Conservation (phyloP, 306 rosid species). For the Vachellia collinsii region DNA sequence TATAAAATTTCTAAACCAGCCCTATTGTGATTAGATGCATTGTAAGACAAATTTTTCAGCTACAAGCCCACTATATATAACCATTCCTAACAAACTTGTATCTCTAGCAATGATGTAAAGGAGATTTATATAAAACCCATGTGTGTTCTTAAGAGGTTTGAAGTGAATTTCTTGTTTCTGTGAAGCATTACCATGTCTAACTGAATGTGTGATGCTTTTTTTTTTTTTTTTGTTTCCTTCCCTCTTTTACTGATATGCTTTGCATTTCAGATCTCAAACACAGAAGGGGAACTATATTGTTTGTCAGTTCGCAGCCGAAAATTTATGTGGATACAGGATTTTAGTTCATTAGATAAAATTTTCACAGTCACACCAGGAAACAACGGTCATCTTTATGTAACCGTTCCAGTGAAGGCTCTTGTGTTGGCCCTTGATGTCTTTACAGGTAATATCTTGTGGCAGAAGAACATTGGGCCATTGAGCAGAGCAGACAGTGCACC, state of each 20-base stretch:
- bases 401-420: slow-evolving; percentile 59
- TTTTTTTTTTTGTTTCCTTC: not conserved
- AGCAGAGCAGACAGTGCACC: slow-evolving; percentile 54
- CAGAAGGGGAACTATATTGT: slow-evolving; percentile 72
- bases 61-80: not conserved
- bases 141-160: not conserved
- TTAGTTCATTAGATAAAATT: slow-evolving; percentile 63
- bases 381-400: slow-evolving; percentile 76
- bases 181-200: not conserved
- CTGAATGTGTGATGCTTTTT: not conserved
- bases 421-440: slow-evolving; percentile 71
- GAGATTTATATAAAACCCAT: not conserved
- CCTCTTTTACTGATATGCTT: not conserved
- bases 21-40: not conserved
- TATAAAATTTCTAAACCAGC: not conserved
- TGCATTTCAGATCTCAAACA: slow-evolving; percentile 65
- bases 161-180: not conserved
- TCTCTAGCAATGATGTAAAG: not conserved
- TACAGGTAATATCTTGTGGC: slow-evolving; percentile 76
- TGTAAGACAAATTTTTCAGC: not conserved
- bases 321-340: slow-evolving; percentile 78
- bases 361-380: slow-evolving; percentile 72
- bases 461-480: slow-evolving; percentile 69
- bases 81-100: not conserved
- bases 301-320: slow-evolving; percentile 57